phyloP scores from a whole-genome alignment of 805 yeast genomes.

The Wickerhamiella parazyma region DNA sequence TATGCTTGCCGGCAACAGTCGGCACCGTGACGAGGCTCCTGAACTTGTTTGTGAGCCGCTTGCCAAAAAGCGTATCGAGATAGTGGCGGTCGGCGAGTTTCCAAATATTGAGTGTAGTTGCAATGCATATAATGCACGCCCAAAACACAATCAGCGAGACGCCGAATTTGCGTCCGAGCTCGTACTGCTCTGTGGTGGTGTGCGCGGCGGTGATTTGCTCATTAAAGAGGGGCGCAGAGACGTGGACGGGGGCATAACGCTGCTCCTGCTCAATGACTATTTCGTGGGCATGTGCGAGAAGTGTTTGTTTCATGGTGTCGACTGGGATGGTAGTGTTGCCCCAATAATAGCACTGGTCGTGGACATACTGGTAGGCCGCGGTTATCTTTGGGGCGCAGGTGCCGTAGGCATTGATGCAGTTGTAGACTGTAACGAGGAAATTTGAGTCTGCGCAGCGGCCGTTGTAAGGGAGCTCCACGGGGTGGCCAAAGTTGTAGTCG shows the following conservation, averaged over 20 bases:
- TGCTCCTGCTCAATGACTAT: not conserved
- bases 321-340: slow-evolving; percentile 17
- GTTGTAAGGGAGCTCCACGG: slow-evolving; percentile 16
- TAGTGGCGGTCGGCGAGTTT: slow-evolving; percentile 11
- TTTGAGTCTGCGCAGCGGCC: slow-evolving; percentile 21
- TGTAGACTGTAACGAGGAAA: slow-evolving; percentile 23
- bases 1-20: slow-evolving; percentile 24
- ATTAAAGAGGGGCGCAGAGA: slow-evolving; percentile 12
- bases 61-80: slow-evolving; percentile 23
- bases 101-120: slow-evolving; percentile 11
- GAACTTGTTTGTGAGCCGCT: slow-evolving; percentile 13
- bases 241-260: not conserved
- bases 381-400: slow-evolving; percentile 17
- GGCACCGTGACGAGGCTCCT: slow-evolving; percentile 25
- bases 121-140: slow-evolving; percentile 20
- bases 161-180: slow-evolving; percentile 23
- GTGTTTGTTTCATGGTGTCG: slow-evolving; percentile 20
- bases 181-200: slow-evolving; percentile 21
- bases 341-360: slow-evolving; percentile 23
- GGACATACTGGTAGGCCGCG: slow-evolving; percentile 20
- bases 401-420: slow-evolving; percentile 20
- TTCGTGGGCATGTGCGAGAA: not conserved
- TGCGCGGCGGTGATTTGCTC: slow-evolving; percentile 18
- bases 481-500: slow-evolving; percentile 23
- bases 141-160: slow-evolving; percentile 23